Evolutionary conservation across 306 rosid genomes (phyloP), one percentile per base, ranked within the genome.

Genomic region (Pterocarpus macrocarpus): DNA sequence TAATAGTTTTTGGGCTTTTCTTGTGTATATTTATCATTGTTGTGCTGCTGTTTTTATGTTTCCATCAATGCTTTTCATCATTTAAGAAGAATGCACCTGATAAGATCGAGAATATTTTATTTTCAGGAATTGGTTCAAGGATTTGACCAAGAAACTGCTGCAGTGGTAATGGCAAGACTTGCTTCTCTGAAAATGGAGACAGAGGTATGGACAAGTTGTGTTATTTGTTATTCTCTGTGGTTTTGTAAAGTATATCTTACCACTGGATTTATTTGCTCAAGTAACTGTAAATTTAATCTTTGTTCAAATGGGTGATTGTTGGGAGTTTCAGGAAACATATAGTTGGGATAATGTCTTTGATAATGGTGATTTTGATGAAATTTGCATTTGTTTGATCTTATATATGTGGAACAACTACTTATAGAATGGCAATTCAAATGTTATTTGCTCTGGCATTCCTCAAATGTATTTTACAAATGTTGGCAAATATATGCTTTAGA

Each of bases 101-200:
- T 81, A 72, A 83, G 45, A 72, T 55, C 39, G 47, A 82, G 38
- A 16, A 69, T 57, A 43, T 72, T 69, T 80, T 36, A 47, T 47
- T 50, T 66, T 58, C 77, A 94, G 98, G 98, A 94, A 86, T 81
- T 94, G 89, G 85, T 89, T 72, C 97, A 89, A 89, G 98, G 98
- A 65, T 94, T 94, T 86, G 98, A 94, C 86, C 98, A 94, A 75
- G 98, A 94, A 86, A 87, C 98, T 73, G 97, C 97, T 73, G 97
- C 97, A 62, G 98, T 94, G 57, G 98, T 91, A 50, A 86, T 94
- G 90, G 98, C 97, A 69, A 91, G 98, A 81, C 76, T 87, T 64
- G 91, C 88, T 57, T 89, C 98, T 73, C 86, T 89, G 83, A 91
- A 94, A 90, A 94, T 94, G 98, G 97, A 94, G 88, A 73, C 89